phyloP scores from a whole-genome alignment of 2,329 filamentous ascomycete genomes.

The Chaetothyriales sp. region DNA sequence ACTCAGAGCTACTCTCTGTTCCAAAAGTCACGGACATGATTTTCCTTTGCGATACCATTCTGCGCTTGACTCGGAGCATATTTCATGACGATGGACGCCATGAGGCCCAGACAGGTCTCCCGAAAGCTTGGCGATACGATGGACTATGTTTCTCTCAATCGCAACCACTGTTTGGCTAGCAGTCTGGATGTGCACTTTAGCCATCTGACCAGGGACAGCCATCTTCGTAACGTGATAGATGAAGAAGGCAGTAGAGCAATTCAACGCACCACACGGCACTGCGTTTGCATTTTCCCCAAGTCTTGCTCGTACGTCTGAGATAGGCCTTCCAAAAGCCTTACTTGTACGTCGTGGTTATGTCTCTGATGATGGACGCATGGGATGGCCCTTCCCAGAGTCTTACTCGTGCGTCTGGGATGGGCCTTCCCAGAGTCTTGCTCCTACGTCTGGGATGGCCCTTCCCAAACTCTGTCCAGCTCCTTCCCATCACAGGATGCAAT shows the following conservation, averaged over 20 bases:
- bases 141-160: background rate
- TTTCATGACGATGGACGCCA: background rate
- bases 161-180: background rate
- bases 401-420: too few species aligned
- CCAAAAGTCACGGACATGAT: slow-evolving; percentile 1
- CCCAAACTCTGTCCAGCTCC: background rate
- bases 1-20: slow-evolving; percentile 13
- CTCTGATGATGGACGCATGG: too few species aligned
- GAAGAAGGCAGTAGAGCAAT: background rate
- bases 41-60: background rate
- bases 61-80: background rate
- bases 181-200: background rate
- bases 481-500: background rate
- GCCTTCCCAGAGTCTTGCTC: background rate
- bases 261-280: background rate
- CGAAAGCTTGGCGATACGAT: background rate
- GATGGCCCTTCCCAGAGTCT: too few species aligned
- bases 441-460: background rate
- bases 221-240: background rate
- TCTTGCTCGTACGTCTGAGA: too few species aligned
- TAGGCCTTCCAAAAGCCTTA: too few species aligned
- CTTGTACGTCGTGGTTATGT: too few species aligned
- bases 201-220: too few species aligned
- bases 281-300: background rate
- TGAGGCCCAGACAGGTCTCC: background rate